Conservation (phyloP, 1,139 yeast genomes). For the Saccharomycopsis hybrid region DNA sequence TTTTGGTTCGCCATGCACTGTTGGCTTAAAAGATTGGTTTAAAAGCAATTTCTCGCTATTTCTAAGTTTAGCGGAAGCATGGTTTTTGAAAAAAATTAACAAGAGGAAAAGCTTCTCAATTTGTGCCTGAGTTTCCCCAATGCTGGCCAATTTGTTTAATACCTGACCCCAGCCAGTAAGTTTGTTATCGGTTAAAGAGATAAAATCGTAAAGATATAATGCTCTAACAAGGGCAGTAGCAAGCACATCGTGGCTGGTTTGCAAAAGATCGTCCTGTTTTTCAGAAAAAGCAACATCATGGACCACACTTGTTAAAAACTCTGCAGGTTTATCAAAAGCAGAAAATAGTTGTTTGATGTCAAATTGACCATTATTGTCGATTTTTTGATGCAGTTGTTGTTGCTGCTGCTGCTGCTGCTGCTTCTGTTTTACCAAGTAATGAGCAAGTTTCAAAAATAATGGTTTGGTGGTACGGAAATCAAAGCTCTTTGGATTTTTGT, state of each 20-base stretch:
- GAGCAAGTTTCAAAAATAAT: slow-evolving; percentile 30
- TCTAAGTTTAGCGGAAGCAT: slow-evolving; percentile 32
- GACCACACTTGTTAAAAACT: neutral
- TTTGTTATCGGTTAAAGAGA: slow-evolving; percentile 33
- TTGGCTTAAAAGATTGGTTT: slow-evolving; percentile 28
- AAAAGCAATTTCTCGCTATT: slow-evolving; percentile 26
- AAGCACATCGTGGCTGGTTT: slow-evolving; percentile 45
- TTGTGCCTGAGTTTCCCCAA: slow-evolving; percentile 30
- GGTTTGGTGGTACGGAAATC: slow-evolving; percentile 15
- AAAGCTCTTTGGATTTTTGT: slow-evolving; percentile 21
- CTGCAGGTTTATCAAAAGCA: neutral
- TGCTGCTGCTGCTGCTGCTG: neutral
- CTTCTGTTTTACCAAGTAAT: slow-evolving; percentile 1
- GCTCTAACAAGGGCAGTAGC: slow-evolving; percentile 56
- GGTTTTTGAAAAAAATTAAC: slow-evolving; percentile 38
- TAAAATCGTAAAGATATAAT: slow-evolving; percentile 49
- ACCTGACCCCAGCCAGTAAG: slow-evolving; percentile 55
- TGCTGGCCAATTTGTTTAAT: slow-evolving; percentile 31
- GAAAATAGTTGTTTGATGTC: no score
- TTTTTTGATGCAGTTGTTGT: no score
- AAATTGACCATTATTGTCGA: no score
- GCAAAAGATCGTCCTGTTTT: slow-evolving; percentile 29
- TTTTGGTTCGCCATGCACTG: slow-evolving; percentile 27
- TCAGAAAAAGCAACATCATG: slow-evolving; percentile 1
- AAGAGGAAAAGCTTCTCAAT: slow-evolving; percentile 38